Percentiles rank a stretch among this genome's conserved stretches.
These are phyloP conservation scores for Aurinia saxatilis DNA, from an alignment of 345 rosid species.

Conservation along the genomic window DNA sequence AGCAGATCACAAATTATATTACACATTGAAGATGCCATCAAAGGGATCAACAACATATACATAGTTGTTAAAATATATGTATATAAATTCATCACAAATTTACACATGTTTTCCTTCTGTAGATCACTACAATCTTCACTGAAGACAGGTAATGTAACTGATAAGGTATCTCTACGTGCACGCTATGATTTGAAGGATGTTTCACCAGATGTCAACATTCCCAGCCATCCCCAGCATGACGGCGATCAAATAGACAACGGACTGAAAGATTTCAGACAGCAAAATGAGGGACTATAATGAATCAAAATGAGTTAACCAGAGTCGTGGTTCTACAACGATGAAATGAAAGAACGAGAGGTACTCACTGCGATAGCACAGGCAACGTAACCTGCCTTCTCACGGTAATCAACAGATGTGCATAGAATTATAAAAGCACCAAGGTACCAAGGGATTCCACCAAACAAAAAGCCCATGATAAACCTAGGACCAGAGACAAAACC, in stretches of 20 bases:
- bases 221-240: conserved; percentile 50
- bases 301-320: not conserved
- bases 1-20: not conserved
- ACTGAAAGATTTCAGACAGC: conserved; percentile 32
- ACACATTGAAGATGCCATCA: conserved; percentile 18
- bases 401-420: conserved; percentile 47
- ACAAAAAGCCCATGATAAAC: conserved; percentile 71
- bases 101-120: not conserved
- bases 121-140: not conserved
- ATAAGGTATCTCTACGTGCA: not conserved
- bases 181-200: not conserved
- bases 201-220: conserved; percentile 46
- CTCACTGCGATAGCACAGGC: conserved; percentile 81
- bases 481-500: conserved; percentile 27
- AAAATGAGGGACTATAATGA: not conserved
- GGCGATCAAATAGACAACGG: conserved; percentile 51
- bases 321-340: not conserved
- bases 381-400: conserved; percentile 81
- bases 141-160: not conserved
- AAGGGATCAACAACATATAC: conserved; percentile 3
- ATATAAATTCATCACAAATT: not conserved
- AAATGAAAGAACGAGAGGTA: not conserved
- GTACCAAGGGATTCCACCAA: conserved; percentile 89
- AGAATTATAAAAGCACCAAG: conserved; percentile 57
- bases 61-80: not conserved